phyloP scores from a whole-genome alignment of 2,329 filamentous ascomycete genomes.

The Exophiala dermatitidis region DNA sequence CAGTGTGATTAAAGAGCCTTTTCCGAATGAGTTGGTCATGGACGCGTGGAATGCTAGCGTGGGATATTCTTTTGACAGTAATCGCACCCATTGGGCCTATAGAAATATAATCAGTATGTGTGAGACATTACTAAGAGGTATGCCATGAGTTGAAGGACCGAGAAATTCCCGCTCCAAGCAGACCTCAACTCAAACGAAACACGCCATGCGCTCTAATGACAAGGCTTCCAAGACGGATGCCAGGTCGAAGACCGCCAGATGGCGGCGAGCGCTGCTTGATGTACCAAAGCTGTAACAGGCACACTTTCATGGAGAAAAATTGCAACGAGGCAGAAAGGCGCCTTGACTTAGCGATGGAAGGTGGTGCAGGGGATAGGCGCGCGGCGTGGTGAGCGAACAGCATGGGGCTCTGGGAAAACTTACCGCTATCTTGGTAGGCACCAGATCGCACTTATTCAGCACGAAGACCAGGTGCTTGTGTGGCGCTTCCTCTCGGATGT shows the following conservation, averaged over 20 bases:
- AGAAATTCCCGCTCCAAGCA: constrained; percentile 52
- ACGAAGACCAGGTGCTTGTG: constrained; percentile 94
- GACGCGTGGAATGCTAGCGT: constrained; percentile 91
- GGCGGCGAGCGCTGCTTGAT: constrained; percentile 67
- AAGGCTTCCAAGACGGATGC: constrained; percentile 79
- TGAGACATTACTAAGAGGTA: constrained; percentile 99
- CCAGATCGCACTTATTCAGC: constrained; percentile 84
- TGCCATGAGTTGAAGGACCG: constrained; percentile 54
- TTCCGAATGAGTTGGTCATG: constrained; percentile 94
- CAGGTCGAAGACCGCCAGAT: constrained; percentile 26
- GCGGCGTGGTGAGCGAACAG: constrained; percentile 8
- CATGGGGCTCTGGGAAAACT: constrained; percentile 44
- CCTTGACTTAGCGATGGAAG: constrained; percentile 78
- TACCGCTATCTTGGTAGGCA: constrained; percentile 90
- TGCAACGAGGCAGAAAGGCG: constrained; percentile 56
- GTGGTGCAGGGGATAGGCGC: constrained; percentile 16
- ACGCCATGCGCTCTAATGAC: constrained; percentile 68
- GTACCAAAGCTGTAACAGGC: constrained; percentile 99
- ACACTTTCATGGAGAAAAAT: constrained; percentile 62
- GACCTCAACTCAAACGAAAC: constrained; percentile 97
- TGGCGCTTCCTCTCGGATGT: constrained; percentile 82
- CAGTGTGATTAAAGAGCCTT: constrained; percentile 85
- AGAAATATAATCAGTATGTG: constrained; percentile 54
- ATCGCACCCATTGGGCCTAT: constrained; percentile 87
- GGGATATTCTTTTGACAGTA: constrained; percentile 81